Evolutionary conservation across 371 early-diverging fungal genomes (phyloP), one percentile per base, ranked within the genome.

Genomic region (Chytridium lagenaria): DNA sequence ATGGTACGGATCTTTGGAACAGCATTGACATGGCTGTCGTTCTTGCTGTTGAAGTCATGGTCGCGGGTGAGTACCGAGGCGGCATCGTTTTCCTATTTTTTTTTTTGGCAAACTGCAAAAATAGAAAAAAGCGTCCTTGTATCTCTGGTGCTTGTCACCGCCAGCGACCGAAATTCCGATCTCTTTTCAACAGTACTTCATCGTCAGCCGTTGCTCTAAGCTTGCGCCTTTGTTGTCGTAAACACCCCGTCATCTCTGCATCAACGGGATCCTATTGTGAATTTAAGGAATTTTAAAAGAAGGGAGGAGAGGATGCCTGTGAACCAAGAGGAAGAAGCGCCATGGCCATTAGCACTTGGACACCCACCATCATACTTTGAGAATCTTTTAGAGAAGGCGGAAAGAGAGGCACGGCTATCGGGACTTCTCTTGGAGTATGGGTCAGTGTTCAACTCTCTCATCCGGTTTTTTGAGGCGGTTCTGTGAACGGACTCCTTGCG

Each of bases 281-380:
- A n/a, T n/a, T n/a, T n/a, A n/a, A n/a, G n/a, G n/a, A n/a, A n/a
- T n/a, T n/a, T n/a, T n/a, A n/a, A n/a, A n/a, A n/a, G n/a, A n/a
- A n/a, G n/a, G n/a, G n/a, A n/a, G n/a, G n/a, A n/a, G n/a, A n/a
- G n/a, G n/a, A n/a, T n/a, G n/a, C n/a, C 15, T 30, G 52, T 69
- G 52, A 64, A 39, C 38, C 38, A 63, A 1, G 28, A 66, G 12
- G 44, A 38, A 30, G 74, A 61, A 26, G 50, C 37, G 10, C 67
- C 44, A 26, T 74, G 74, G 74, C 74, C 74, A 1, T 37, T 64
- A 1, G 57, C 68, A 15, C 69, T 49, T 44, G 75, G 75, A 2
- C 75, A 75, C 50, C 59, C 75, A 23, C 67, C 67, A 2, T 23
- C 31, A 1, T 75, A 75, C 67, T 75, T 75, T 69, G 75, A 75